These are phyloP conservation scores for Sicyos edulis DNA, from an alignment of 306 rosid genomes.

Conservation along the genomic window DNA sequence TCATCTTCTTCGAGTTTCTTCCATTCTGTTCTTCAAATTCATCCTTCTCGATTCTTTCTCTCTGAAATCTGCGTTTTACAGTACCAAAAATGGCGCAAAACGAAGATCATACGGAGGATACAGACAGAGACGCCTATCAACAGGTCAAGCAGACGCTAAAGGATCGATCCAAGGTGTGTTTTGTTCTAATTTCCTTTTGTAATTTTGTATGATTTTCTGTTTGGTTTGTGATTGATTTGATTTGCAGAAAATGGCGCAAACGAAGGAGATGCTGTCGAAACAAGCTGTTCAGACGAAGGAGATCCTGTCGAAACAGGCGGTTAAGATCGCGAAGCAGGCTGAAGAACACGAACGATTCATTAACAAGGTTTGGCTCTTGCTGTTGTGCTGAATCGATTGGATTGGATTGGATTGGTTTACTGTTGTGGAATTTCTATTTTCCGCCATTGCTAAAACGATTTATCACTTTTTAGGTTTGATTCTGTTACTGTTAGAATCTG, in stretches of 20 bases:
- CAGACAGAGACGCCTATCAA: conserved; percentile 43
- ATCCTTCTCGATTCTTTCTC: neutral
- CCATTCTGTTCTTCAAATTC: neutral
- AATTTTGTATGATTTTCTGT: conserved; percentile 10
- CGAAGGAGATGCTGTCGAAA: conserved; percentile 60
- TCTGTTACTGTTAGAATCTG: neutral
- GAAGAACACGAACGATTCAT: conserved; percentile 83
- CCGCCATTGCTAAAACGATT: neutral
- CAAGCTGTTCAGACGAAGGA: conserved; percentile 73
- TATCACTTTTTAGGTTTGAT: neutral
- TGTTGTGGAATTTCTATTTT: neutral
- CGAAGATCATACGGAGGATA: conserved; percentile 41
- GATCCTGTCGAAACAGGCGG: conserved; percentile 67
- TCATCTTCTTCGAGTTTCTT: neutral
- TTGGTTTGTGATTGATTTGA: conserved; percentile 31
- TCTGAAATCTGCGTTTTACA: neutral
- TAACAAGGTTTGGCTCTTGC: conserved; percentile 46
- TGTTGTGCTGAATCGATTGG: conserved; percentile 14
- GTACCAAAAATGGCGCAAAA: conserved; percentile 42
- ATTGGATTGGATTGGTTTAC: conserved; percentile 9
- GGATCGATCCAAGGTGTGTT: conserved; percentile 64
- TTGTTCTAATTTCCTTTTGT: conserved; percentile 8
- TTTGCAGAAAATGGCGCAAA: conserved; percentile 47
- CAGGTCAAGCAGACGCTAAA: conserved; percentile 41
- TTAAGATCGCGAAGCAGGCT: conserved; percentile 77